Base-by-base conservation (phyloP, 805 yeast species). In the Barnettozyma botsteinii region DNA sequence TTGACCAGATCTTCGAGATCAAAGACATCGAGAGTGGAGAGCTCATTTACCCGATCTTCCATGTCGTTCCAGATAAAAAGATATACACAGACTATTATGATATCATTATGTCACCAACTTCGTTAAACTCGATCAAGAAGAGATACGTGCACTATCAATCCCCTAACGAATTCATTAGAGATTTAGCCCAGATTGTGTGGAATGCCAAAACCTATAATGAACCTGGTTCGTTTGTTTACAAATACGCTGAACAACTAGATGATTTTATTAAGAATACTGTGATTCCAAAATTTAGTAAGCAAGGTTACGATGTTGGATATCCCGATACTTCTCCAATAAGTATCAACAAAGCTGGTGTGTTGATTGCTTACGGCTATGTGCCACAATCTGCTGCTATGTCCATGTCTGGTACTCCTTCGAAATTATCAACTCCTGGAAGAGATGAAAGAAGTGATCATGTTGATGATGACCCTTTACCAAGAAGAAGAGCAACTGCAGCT, bases 131-230 rank as follows among this genome's bases (percentile, higher is more conserved):
- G 46, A 74, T 89, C 42, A 79, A 74, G 42, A 73, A 79, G 48
- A 70, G 75, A 43, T 61, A 85, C 26, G 66, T 70, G 30, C 62
- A 60, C 36, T 89, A 88, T 63, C 58, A 64, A 5, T 67, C 67
- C 33, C 76, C 85, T 1, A 83, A 79, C 50, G 80, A 77, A 33
- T 88, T 86, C 59, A 64, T 89, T 27, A 72, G 67, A 42, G 96
- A 89, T 59, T 57, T 89, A 43, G 86, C 82, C 1, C 94, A 85
- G 59, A 83, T 91, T 38, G 75, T 86, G 1, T 86, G 95, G 88
- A 91, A 91, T 56, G 96, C 97, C 3, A 75, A 85, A 45, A 75
- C 81, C 34, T 91, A 81, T 61, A 91, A 91, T 61, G 79, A 78
- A 42, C 79, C 78, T 46, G 79, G 72, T 12, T 77, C 88, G 1